Conservation (phyloP, 2,329 filamentous ascomycete species). For the Colletotrichum sp. region DNA sequence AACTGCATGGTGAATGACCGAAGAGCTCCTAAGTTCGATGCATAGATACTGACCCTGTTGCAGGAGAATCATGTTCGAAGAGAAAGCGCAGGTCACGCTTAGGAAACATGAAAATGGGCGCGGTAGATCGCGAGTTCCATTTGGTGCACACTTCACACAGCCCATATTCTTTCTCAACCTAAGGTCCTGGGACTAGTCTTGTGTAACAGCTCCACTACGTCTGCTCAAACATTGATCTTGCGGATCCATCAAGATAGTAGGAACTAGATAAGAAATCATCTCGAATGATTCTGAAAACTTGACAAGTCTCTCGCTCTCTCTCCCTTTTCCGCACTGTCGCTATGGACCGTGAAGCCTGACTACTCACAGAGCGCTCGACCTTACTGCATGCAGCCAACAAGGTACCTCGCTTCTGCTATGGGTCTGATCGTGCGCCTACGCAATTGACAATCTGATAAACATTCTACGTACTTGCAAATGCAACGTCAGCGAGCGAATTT, state of each 20-base stretch:
- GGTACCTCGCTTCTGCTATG: background rate
- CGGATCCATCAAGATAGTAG: background rate
- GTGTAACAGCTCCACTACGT: background rate
- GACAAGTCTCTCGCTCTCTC: background rate
- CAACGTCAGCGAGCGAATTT: background rate
- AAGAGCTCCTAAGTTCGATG: background rate
- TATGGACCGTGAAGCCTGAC: background rate
- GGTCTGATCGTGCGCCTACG: background rate
- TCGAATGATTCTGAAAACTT: background rate
- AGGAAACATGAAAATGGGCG: background rate
- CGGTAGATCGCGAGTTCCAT: background rate
- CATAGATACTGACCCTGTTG: background rate
- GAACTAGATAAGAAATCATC: background rate
- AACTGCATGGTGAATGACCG: background rate
- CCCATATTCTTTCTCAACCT: background rate
- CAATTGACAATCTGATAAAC: background rate
- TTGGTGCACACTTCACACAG: background rate
- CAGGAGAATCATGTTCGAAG: background rate
- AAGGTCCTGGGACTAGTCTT: background rate
- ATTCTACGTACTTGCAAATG: background rate
- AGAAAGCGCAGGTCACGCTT: accelerated
- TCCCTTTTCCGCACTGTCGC: background rate
- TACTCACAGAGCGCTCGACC: background rate
- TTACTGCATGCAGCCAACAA: background rate
- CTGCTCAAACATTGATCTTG: background rate